Evolutionary conservation across 106 monocot genomes (phyloP).

Genomic region (Dactylorhiza incarnata): DNA sequence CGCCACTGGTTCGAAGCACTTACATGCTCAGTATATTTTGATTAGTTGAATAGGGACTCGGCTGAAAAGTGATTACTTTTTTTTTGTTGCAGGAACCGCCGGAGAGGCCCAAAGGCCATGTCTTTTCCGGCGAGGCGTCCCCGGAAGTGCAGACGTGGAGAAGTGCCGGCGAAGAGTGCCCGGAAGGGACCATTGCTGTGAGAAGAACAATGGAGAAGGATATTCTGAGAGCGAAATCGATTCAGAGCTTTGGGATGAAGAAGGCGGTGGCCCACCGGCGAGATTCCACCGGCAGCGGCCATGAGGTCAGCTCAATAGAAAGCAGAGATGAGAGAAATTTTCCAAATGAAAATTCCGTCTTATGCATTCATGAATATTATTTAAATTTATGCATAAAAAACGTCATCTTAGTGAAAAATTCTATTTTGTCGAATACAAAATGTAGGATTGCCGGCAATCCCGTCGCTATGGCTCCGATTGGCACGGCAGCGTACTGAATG

Average conservation of each 20-base stretch:
- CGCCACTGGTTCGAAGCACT: constrained; percentile 40
- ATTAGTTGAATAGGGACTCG: constrained; percentile 11
- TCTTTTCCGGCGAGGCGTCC: background rate
- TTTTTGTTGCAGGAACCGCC: constrained; percentile 51
- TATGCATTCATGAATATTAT: no score
- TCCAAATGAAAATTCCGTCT: no score
- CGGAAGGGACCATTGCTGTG: constrained; percentile 49
- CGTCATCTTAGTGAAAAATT: no score
- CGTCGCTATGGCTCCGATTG: no score
- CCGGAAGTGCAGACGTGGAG: constrained; percentile 36
- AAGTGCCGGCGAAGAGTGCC: constrained; percentile 54
- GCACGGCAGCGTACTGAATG: no score
- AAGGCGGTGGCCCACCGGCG: constrained; percentile 28
- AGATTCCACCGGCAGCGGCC: constrained; percentile 48
- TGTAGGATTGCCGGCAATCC: no score
- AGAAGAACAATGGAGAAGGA: constrained; percentile 42
- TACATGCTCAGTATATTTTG: no score
- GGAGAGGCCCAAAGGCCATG: constrained; percentile 59
- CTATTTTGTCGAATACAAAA: no score
- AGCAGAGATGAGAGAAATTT: no score
- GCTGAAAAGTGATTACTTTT: background rate
- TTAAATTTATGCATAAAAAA: no score
- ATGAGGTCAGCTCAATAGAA: constrained; percentile 70
- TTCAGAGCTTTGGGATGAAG: constrained; percentile 52
- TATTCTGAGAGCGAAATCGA: constrained; percentile 34